A percentile compares a stretch with the other conserved stretches of the same genome.
Evolutionary conservation across 176 grass and related monocot species (phyloP).

Genomic region (Avena insularis): DNA sequence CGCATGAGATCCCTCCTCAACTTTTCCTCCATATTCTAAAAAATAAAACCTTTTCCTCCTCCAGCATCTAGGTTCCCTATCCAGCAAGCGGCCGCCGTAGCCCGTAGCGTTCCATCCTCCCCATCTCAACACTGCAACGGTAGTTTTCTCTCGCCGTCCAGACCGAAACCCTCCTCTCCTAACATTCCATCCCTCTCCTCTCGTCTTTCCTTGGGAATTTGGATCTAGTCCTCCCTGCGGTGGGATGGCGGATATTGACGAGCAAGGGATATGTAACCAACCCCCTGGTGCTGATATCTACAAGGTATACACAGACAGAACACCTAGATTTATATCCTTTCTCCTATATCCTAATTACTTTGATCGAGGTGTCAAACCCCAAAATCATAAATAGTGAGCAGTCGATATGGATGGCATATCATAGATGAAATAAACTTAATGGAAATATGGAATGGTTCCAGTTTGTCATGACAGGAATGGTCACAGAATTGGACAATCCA

Average conservation of each 20-base stretch:
- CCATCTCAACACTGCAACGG: neutral
- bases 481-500: neutral
- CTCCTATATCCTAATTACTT: neutral
- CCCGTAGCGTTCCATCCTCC: neutral
- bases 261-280: too few species aligned
- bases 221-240: neutral
- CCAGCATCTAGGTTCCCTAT: constrained; percentile 3
- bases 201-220: neutral
- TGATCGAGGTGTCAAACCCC: neutral
- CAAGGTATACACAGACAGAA: neutral
- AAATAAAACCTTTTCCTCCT: neutral
- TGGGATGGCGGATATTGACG: neutral
- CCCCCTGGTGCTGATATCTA: neutral
- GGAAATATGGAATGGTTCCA: neutral
- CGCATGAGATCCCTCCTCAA: neutral
- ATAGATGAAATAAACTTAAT: neutral
- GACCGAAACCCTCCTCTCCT: constrained; percentile 2
- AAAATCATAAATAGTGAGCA: neutral
- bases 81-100: constrained; percentile 16
- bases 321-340: neutral
- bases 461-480: constrained; percentile 17
- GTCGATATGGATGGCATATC: neutral
- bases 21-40: neutral
- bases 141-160: neutral
- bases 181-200: neutral